Evolutionary conservation across 345 rosid genomes (phyloP).

Genomic region (Brassica napus): DNA sequence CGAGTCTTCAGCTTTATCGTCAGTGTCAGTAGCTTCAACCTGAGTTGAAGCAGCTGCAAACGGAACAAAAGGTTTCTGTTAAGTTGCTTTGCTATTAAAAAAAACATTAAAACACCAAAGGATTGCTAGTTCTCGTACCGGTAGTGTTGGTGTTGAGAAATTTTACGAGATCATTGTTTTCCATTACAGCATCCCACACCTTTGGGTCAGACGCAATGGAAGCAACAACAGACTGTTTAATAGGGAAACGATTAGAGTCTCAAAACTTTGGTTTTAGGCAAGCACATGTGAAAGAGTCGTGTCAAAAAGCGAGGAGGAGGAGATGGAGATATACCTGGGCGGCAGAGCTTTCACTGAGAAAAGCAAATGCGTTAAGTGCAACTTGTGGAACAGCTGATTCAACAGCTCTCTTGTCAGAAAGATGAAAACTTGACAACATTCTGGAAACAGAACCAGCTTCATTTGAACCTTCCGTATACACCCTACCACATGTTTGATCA

Average conservation of each 20-base stretch:
- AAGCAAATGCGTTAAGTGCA: constrained; percentile 60
- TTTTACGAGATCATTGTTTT: constrained; percentile 50
- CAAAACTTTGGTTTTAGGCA: not conserved
- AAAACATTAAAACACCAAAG: not conserved
- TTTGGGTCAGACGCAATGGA: constrained; percentile 69
- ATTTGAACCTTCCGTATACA: constrained; percentile 36
- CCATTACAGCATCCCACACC: constrained; percentile 66
- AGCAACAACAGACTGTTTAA: constrained; percentile 64
- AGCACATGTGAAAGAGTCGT: not conserved
- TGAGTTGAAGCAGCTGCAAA: constrained; percentile 32
- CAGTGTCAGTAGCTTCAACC: constrained; percentile 26
- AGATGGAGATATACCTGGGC: constrained; percentile 48
- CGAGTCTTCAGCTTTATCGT: constrained; percentile 35
- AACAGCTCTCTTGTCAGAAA: constrained; percentile 35
- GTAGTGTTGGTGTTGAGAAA: constrained; percentile 48
- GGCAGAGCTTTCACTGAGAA: constrained; percentile 60
- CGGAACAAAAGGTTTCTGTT: constrained; percentile 1
- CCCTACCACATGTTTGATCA: constrained; percentile 39
- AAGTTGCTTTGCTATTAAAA: not conserved
- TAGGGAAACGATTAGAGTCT: not conserved
- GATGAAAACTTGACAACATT: constrained; percentile 38
- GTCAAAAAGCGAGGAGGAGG: not conserved
- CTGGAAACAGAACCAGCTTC: constrained; percentile 34
- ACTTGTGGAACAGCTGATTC: constrained; percentile 46
- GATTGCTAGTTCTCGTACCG: constrained; percentile 1